Base-by-base conservation (phyloP, 2,329 filamentous ascomycete genomes). In the Biscogniauxia sp. region DNA sequence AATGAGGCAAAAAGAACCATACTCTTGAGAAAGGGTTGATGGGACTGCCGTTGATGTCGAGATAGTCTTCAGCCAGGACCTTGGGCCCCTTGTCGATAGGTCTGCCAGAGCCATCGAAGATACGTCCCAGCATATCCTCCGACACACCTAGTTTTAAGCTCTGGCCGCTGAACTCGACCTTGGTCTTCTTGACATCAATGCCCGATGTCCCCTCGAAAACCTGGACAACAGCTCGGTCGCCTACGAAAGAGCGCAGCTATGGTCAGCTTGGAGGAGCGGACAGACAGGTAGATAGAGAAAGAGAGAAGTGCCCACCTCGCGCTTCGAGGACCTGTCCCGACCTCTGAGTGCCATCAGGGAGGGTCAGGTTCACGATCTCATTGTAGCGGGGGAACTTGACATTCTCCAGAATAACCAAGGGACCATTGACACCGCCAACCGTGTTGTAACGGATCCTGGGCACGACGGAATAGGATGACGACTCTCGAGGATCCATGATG, bases 121-220 rank as follows among this genome's bases (percentile, higher is more conserved):
- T 93, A 82, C 96, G 94, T 68, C 95, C 95, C 79, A 99, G 81
- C 95, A 99, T 99, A 82, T 99, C 95, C 81, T 99, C 96, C 56
- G 95, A 98, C 62, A 99, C 95, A 78, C 95, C 95, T 57, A 99
- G 90, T 86, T 98, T 98, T 82, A 99, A 82, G 82, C 92, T 98
- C 81, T 97, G 87, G 63, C 95, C 95, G 32, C 91, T 96, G 78
- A 99, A 98, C 77, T 99, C 92, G 77, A 99, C 94, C 84, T 90
- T 96, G 58, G 94, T 97, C 93, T 98, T 99, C 86, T 98, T 97
- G 68, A 99, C 95, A 85, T 99, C 95, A 76, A 99, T 95, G 75
- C 95, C 95, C 53, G 93, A 81, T 66, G 95, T 99, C 71, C 95
- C 95, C 80, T 99, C 95, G 76, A 99, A 99, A 70, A 98, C 93